phyloP scores from a whole-genome alignment of 805 yeast genomes.

The Wickerhamomyces chambardii region DNA sequence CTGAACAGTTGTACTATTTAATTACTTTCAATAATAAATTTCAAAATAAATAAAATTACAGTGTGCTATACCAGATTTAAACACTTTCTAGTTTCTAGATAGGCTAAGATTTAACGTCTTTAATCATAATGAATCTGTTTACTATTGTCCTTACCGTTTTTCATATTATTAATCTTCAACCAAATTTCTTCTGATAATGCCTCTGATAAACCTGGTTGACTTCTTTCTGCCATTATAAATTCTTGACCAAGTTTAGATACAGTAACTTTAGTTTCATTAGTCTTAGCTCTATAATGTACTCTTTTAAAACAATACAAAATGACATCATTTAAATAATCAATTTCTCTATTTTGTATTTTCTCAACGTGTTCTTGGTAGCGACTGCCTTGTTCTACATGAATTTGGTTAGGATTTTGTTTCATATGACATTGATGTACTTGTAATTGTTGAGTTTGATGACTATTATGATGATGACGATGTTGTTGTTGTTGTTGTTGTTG shows the following conservation, averaged over 20 bases:
- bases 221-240: conserved; percentile 35
- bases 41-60: no score
- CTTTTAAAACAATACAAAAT: conserved; percentile 34
- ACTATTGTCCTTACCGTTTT: no score
- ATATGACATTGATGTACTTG: conserved; percentile 4
- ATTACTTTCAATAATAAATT: no score
- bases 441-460: conserved; percentile 9
- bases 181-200: conserved; percentile 60
- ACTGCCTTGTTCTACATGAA: background rate
- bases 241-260: conserved; percentile 33
- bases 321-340: conserved; percentile 31
- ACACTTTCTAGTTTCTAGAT: no score
- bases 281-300: conserved; percentile 42
- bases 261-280: conserved; percentile 33
- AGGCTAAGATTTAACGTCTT: no score
- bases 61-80: no score
- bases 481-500: background rate
- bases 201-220: conserved; percentile 55
- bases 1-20: no score
- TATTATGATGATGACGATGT: no score
- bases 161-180: conserved; percentile 20
- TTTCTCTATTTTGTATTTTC: background rate
- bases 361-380: background rate
- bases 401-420: no score
- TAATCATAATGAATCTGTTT: no score